A percentile compares a stretch with the other conserved stretches of the same genome.
phyloP scores from a whole-genome alignment of 768 basidiomycete genomes.

The Termitomyces eurrhizus region DNA sequence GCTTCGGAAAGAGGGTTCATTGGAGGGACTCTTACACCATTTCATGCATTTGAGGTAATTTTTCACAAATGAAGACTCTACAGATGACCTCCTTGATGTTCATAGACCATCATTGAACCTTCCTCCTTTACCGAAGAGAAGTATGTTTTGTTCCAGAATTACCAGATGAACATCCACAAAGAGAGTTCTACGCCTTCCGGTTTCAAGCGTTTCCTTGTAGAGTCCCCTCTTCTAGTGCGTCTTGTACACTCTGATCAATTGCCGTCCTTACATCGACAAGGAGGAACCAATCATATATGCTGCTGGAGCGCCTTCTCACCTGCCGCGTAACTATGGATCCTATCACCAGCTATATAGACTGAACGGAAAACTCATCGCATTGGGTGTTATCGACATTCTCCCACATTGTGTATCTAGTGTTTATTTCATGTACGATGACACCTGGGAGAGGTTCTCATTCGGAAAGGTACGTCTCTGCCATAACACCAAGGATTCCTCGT shows the following conservation, averaged over 20 bases:
- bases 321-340: constrained; percentile 84
- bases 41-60: constrained; percentile 60
- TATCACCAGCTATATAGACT: constrained; percentile 88
- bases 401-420: constrained; percentile 78
- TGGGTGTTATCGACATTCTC: constrained; percentile 88
- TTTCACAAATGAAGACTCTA: not conserved
- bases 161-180: constrained; percentile 76
- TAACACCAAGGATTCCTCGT: not conserved
- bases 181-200: constrained; percentile 51
- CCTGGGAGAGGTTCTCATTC: constrained; percentile 64
- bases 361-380: constrained; percentile 77
- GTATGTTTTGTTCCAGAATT: constrained; percentile 69
- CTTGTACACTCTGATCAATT: not conserved
- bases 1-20: constrained; percentile 44
- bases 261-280: constrained; percentile 29
- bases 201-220: constrained; percentile 76
- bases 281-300: constrained; percentile 57
- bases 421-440: constrained; percentile 86
- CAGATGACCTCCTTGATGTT: not conserved
- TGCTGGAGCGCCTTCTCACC: constrained; percentile 41
- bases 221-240: constrained; percentile 69
- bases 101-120: constrained; percentile 70
- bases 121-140: constrained; percentile 79
- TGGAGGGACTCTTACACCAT: constrained; percentile 22
- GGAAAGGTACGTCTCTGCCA: constrained; percentile 56